Percentiles rank a stretch among this genome's conserved stretches.
Evolutionary conservation across 1,284 basidiomycete species (phyloP).

Genomic region (Pseudozyma tsukubaensis): DNA sequence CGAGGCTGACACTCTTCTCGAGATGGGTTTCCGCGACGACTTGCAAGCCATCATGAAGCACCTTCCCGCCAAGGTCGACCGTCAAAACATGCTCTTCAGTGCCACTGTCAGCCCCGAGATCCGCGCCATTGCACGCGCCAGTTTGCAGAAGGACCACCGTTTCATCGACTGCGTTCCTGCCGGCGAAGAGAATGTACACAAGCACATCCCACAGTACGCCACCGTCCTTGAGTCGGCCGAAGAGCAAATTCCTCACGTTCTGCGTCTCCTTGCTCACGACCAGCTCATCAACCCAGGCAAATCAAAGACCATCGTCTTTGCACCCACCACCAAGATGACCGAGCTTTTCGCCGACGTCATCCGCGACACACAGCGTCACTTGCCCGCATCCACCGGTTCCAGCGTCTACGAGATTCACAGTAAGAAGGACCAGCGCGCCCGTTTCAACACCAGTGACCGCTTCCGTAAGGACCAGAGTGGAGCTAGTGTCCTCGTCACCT

Average conservation of each 20-base stretch:
- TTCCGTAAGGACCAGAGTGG: slow-evolving; percentile 76
- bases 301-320: slow-evolving; percentile 88
- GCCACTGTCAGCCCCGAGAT: slow-evolving; percentile 77
- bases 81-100: slow-evolving; percentile 95
- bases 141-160: slow-evolving; percentile 76
- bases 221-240: slow-evolving; percentile 78
- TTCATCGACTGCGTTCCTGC: slow-evolving; percentile 74
- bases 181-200: slow-evolving; percentile 77
- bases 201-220: slow-evolving; percentile 84
- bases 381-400: slow-evolving; percentile 41
- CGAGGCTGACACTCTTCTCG: slow-evolving; percentile 93
- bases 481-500: slow-evolving; percentile 71
- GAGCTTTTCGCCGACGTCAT: slow-evolving; percentile 76
- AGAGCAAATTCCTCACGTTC: slow-evolving; percentile 82
- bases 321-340: slow-evolving; percentile 88
- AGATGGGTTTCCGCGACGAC: slow-evolving; percentile 95
- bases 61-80: slow-evolving; percentile 77
- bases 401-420: slow-evolving; percentile 84
- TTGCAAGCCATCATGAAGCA: slow-evolving; percentile 80
- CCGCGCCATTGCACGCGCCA: slow-evolving; percentile 71
- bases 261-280: slow-evolving; percentile 88
- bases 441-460: slow-evolving; percentile 76
- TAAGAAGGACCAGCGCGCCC: slow-evolving; percentile 77
- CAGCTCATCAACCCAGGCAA: slow-evolving; percentile 79
- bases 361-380: slow-evolving; percentile 19